Evolutionary conservation across 164 flowering plant genomes (phyloP), one percentile per base, ranked within the genome.

Genomic region (Platanus orientalis): DNA sequence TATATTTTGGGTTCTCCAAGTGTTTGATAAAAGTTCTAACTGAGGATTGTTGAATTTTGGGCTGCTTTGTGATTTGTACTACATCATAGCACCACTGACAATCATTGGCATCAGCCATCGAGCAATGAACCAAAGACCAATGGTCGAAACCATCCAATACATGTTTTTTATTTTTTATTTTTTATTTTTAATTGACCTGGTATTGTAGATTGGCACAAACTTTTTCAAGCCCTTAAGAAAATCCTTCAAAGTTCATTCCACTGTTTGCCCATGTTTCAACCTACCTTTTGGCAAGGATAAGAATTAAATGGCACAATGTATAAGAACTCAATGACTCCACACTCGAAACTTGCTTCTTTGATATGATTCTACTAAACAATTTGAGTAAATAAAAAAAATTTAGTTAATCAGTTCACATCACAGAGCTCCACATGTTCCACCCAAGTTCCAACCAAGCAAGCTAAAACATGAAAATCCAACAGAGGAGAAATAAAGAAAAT

Each of bases 141-240:
- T 95, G 99, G 71, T 95, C 99, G 52, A 95, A 95, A 50, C 99
- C 99, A 95, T 95, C 56, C 97, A 97, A 74, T 72, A 85, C 92
- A 83, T 75, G 78, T n/a, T n/a, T n/a, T n/a, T n/a, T n/a, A n/a
- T n/a, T n/a, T n/a, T n/a, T n/a, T n/a, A n/a, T n/a, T n/a, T n/a
- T n/a, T 94, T 94, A 71, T 95, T 89, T 64, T 84, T 88, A 6
- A 95, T 95, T 4, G 99, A 97, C 6, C 99, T 78, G 0, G 87
- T 85, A 74, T 88, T 96, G 64, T 95, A 95, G 60, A 95, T 85
- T 2, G 93, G 96, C 54, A 92, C 82, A 79, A 95, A 95, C 79
- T 92, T 97, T 80, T 95, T 97, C 76, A 95, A 73, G 21, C 87
- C 96, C 68, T 84, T 81, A 42, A 88, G 74, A 57, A 95, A 78